Evolutionary conservation across 2,329 filamentous ascomycete species (phyloP), one percentile per base, ranked within the genome.

Genomic region (Talaromyces sp.): DNA sequence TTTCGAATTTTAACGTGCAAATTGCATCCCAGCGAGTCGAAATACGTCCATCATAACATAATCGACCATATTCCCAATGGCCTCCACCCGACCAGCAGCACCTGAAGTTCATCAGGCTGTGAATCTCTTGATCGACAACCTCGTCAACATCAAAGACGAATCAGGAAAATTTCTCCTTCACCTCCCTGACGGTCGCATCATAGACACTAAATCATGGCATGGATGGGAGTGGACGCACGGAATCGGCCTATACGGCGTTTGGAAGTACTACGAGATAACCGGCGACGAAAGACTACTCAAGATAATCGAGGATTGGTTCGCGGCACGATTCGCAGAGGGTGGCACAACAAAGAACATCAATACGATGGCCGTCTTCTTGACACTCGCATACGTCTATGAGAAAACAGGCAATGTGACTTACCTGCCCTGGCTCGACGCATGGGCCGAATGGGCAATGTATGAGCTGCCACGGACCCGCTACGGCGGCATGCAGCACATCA

Each of bases 321-420:
- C 77, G 4, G 81, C 80, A 43, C 85, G 89, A 6, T 86, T 91
- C 56, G 80, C 79, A 1, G 85, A 86, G 50, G 87, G 87, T 16
- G 86, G 80, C 66, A 93, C 89, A 2, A 90, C 87, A 32, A 92
- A 92, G 70, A 92, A 92, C 70, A 91, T 91, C 80, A 91, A 91
- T 77, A 91, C 89, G 16, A 91, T 92, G 88, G 85, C 87, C 11
- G 86, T 86, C 0, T 89, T 92, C 69, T 75, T 91, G 16, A 90
- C 89, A 0, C 79, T 92, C 1, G 88, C 89, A 0, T 86, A 85
- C 65, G 79, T 92, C n/a, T 92, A 92, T 65, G 89, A 92, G 71
- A 83, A 86, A 68, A 90, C 86, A 0, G 75, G 80, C 9, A 86
- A 90, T 65, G 77, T 80, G 57, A 84, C 82, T 0, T 91, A 90